Evolutionary conservation across 148 eudicot genomes (phyloP), one percentile per base, ranked within the genome.

Genomic region (Drosera capensis): DNA sequence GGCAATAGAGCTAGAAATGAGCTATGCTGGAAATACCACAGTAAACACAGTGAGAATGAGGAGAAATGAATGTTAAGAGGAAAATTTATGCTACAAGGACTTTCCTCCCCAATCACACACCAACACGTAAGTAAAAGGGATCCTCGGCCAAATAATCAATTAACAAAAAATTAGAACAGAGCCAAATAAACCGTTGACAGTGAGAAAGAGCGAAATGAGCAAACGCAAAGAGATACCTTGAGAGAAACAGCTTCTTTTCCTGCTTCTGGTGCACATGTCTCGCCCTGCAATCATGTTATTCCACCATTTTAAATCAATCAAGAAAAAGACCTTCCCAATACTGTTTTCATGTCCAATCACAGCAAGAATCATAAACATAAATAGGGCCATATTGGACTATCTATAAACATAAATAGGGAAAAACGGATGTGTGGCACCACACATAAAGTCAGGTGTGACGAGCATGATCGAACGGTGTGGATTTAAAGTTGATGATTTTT

Each of bases 1-100:
- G 93, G 99, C 58, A 90, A 51, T 26, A 84, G 59, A 8, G 58
- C 85, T 55, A 62, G 74, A 62, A 90, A 90, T 20, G 81, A 55
- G 20, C 46, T 59, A 62, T 36, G 42, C 22, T 19, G 47, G 20
- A 25, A 14, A 15, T 7, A 39, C 21, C 23, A 41, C 13, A 4
- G 9, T 3, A 8, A 5, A 3, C 51, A 28, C 1, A 14, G 13
- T 14, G 26, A 25, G 3, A 13, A 28, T 9, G 16, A 19, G 2
- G n/a, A 2, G 16, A 45, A 45, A 20, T 6, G 14, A 22, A 23
- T 8, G 8, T 8, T 13, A 45, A 13, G 16, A 45, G 15, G 13
- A 25, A 46, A 9, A 24, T 5, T 3, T 2, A 11, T 8, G 3
- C 22, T 22, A 20, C 0, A 39, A 5, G 31, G 31, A 28, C 31